Evolutionary conservation across 495 filamentous ascomycete species (phyloP), one percentile per base, ranked within the genome.

Genomic region (Lasiosphaeria miniovina): DNA sequence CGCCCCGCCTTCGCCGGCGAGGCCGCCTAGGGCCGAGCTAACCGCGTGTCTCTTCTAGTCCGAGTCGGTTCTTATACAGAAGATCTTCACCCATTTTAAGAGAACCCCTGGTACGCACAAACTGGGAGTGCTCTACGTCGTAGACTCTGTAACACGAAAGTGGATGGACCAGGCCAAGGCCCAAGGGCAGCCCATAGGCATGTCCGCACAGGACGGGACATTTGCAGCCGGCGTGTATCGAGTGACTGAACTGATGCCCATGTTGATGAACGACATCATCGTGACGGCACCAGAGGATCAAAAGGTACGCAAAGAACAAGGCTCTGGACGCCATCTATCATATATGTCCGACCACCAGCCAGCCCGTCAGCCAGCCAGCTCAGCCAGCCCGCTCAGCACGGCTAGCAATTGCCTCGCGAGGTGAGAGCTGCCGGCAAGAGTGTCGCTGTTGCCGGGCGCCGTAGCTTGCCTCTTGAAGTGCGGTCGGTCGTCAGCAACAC

Each of bases 111-210:
- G 84, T 68, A 93, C 92, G 71, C 93, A 98, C 84, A 98, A 98
- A 79, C 81, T 98, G 79, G 94, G 94, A 75, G 92, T 97, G 70
- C 87, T 98, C 79, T 98, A 98, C 87, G 92, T 98, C 79, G 90
- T 98, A 95, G 95, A 98, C 84, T 96, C 93, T 83, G 92, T 98
- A 87, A 92, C 91, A 73, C 90, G 94, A 76, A 91, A 93, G 77
- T 98, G 95, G 92, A 85, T 96, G 84, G 93, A 98, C 74, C 88
- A 90, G 73, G 95, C 94, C 62, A 92, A 90, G 74, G 85, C 86
- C 64, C 82, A 87, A 61, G 90, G 90, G 61, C 91, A 98, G 73
- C 79, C 86, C 58, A 80, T 91, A 68, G 89, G 87, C 70, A 83
- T 81, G 65, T 79, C 83, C 68, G 89, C 91, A 58, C 82, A 84